phyloP scores from a whole-genome alignment of 192 early-diverging fungal species.

The Coemansia javaensis region DNA sequence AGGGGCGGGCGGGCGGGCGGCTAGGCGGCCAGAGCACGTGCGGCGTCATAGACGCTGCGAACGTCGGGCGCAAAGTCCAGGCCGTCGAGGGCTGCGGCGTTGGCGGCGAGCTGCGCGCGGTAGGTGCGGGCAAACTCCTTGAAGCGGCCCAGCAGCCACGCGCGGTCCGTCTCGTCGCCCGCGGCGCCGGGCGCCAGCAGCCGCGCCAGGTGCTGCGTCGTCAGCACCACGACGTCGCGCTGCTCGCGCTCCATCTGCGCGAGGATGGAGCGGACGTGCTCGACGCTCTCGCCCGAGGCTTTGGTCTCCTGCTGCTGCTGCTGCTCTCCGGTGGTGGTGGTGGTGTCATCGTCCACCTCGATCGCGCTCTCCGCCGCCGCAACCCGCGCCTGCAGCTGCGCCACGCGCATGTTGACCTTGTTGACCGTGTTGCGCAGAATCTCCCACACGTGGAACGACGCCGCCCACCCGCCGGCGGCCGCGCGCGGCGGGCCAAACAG shows the following conservation, averaged over 20 bases:
- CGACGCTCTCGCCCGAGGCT: constrained; percentile 34
- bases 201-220: constrained; percentile 63
- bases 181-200: constrained; percentile 49
- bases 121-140: constrained; percentile 59
- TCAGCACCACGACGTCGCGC: constrained; percentile 71
- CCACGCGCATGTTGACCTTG: constrained; percentile 81
- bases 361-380: constrained; percentile 22
- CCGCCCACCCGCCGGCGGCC: constrained; percentile 37
- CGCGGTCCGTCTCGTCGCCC: constrained; percentile 58
- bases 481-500: constrained; percentile 55
- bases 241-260: constrained; percentile 70
- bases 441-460: constrained; percentile 76
- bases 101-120: constrained; percentile 47
- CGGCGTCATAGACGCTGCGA: constrained; percentile 29
- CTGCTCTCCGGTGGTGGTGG: constrained; percentile 15
- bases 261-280: constrained; percentile 60
- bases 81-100: constrained; percentile 41
- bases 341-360: constrained; percentile 23
- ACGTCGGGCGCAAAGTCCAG: constrained; percentile 47
- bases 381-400: constrained; percentile 32
- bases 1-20: neutral
- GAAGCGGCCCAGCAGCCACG: constrained; percentile 63
- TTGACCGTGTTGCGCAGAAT: constrained; percentile 77
- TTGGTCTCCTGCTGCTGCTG: constrained; percentile 47
- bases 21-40: constrained; percentile 15